A percentile compares a stretch with the other conserved stretches of the same genome.
Conservation (phyloP, 2,329 filamentous ascomycete genomes). For the Tolypocladium pustulatum region DNA sequence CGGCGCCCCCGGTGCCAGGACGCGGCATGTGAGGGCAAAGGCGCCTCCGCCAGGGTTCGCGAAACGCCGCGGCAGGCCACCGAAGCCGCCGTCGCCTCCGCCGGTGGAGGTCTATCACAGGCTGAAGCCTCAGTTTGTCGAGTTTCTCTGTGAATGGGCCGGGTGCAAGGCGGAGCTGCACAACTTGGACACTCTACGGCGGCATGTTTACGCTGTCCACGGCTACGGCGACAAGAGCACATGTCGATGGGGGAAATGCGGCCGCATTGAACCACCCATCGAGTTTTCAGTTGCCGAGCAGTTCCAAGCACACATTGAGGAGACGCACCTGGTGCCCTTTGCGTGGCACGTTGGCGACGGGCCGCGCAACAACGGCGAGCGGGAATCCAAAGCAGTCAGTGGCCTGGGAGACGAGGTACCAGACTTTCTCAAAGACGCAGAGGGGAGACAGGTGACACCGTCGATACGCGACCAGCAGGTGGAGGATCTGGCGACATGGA, state of each 20-base stretch:
- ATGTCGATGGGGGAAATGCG: conserved; percentile 24
- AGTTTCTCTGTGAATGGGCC: conserved; percentile 50
- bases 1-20: not conserved
- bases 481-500: conserved; percentile 36
- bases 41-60: conserved; percentile 11
- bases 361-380: conserved; percentile 28
- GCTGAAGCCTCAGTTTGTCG: conserved; percentile 32
- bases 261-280: conserved; percentile 5
- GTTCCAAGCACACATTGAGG: conserved; percentile 41
- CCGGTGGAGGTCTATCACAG: conserved; percentile 30
- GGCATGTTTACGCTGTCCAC: conserved; percentile 43
- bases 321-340: conserved; percentile 40
- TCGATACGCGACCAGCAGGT: conserved; percentile 39
- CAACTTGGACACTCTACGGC: conserved; percentile 47
- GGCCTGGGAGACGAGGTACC: conserved; percentile 23
- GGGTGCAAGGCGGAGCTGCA: conserved; percentile 50
- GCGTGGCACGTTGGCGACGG: conserved; percentile 53
- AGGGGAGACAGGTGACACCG: conserved; percentile 48
- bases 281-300: conserved; percentile 25
- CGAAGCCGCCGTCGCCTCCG: conserved; percentile 25
- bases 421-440: conserved; percentile 37
- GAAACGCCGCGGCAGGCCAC: conserved; percentile 32
- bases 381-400: conserved; percentile 6
- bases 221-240: conserved; percentile 6
- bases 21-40: conserved; percentile 16